Percentiles rank a stretch among this genome's conserved stretches.
These are phyloP conservation scores for Wickerhamiella slavikovae DNA, from an alignment of 805 yeast species.

Conservation along the genomic window DNA sequence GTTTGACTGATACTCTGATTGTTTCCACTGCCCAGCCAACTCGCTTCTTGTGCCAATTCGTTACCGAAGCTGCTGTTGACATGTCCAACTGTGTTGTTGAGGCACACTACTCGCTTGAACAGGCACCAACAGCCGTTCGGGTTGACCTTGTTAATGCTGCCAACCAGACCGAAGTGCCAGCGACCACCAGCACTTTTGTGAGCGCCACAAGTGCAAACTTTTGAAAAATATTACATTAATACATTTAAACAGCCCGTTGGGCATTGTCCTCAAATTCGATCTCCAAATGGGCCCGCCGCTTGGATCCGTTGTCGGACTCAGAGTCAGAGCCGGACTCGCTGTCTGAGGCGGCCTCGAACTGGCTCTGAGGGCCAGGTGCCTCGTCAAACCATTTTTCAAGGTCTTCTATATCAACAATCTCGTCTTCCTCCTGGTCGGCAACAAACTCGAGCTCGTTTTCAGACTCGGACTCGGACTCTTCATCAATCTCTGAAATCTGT, in stretches of 20 bases:
- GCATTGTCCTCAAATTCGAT: too few relatives aligned
- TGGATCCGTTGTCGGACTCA: slow-evolving; percentile 9
- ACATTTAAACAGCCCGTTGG: too few relatives aligned
- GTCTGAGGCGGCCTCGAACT: neutral
- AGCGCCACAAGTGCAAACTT: too few relatives aligned
- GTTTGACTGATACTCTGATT: slow-evolving; percentile 24
- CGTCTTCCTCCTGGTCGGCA: slow-evolving; percentile 57
- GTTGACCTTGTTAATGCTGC: slow-evolving; percentile 2
- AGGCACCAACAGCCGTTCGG: slow-evolving; percentile 4
- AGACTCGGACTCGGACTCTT: slow-evolving; percentile 33
- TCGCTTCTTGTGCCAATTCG: slow-evolving; percentile 66
- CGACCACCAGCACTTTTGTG: slow-evolving; percentile 1
- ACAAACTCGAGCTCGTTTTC: slow-evolving; percentile 75
- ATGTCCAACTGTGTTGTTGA: slow-evolving; percentile 62
- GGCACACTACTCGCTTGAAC: slow-evolving; percentile 19
- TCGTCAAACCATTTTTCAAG: slow-evolving; percentile 62
- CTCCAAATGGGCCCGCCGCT: too few relatives aligned
- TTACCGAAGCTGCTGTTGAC: slow-evolving; percentile 49
- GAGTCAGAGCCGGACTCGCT: neutral
- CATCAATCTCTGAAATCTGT: slow-evolving; percentile 25
- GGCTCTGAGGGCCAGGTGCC: slow-evolving; percentile 17
- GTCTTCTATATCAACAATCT: slow-evolving; percentile 78
- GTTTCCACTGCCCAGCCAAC: slow-evolving; percentile 29
- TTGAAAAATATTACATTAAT: too few relatives aligned
- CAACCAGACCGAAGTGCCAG: slow-evolving; percentile 10